Percentiles rank a stretch among this genome's conserved stretches.
Evolutionary conservation across 805 yeast species (phyloP).

Genomic region (Alloascoidea africana): DNA sequence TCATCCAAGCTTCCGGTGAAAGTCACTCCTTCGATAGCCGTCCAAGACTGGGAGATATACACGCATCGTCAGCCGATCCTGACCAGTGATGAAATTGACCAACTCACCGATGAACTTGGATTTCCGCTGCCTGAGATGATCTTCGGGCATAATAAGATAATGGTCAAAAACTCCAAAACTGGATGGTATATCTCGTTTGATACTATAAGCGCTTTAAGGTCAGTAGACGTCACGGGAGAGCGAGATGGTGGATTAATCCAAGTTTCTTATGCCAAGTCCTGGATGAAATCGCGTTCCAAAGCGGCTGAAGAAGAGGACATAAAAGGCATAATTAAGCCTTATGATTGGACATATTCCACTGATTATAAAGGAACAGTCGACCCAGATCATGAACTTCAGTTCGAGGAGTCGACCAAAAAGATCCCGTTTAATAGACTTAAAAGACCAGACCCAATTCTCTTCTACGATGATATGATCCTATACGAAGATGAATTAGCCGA

Average conservation of each 20-base stretch:
- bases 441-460: conserved; percentile 71
- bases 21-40: conserved; percentile 41
- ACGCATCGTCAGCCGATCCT: conserved; percentile 67
- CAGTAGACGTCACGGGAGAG: conserved; percentile 38
- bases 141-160: conserved; percentile 69
- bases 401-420: conserved; percentile 16
- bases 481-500: conserved; percentile 96
- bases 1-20: neutral
- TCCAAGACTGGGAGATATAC: conserved; percentile 62
- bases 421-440: conserved; percentile 63
- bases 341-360: conserved; percentile 94
- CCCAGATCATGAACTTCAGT: conserved; percentile 8
- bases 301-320: conserved; percentile 26
- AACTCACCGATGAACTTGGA: conserved; percentile 39
- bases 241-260: conserved; percentile 29
- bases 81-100: conserved; percentile 58
- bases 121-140: conserved; percentile 96
- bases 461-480: conserved; percentile 76
- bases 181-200: conserved; percentile 46
- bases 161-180: conserved; percentile 25
- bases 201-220: conserved; percentile 58
- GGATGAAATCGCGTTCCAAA: conserved; percentile 32
- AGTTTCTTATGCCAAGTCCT: conserved; percentile 79
- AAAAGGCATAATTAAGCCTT: conserved; percentile 58
- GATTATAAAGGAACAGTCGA: conserved; percentile 49